Evolutionary conservation across 176 grass and related monocot species (phyloP), one percentile per base, ranked within the genome.

Genomic region (Metroxylon sagu): DNA sequence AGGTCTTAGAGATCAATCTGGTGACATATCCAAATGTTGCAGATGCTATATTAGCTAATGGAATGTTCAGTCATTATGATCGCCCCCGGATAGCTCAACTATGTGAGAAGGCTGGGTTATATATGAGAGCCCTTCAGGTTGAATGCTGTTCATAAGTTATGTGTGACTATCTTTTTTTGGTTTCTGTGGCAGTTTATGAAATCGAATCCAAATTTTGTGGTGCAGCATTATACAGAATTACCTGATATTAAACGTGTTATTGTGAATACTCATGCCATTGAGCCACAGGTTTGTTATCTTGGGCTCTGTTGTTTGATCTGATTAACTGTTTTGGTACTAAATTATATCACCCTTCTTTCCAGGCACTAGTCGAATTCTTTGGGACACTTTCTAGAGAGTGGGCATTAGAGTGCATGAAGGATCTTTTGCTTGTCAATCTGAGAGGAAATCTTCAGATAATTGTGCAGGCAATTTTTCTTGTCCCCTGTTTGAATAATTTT

Each of bases 381-480:
- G 87, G 93, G 50, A 92, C 93, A 26, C 60, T 98, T 59, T 89
- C 93, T 30, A 89, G 29, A 55, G 93, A 92, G 66, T 98, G 93
- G 93, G 93, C 93, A 53, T 30, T 98, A 28, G 93, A 98, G 73
- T 98, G 93, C 79, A 92, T 98, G 93, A 98, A 92, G 64, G 93
- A 92, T 52, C 93, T 98, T 78, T 81, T 98, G 18, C 54, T 92
- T 15, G 93, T 83, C 23, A 92, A 98, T 74, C 76, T 87, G 35
- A 85, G 87, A 80, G 93, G 87, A 54, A 98, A 98, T 78, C 82
- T 98, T 76, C 93, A 98, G 50, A 92, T 98, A 63, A 85, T 98
- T 79, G 93, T 98, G 64, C 87, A 92, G 93, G 93, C 85, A 85
- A 75, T 25, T 53, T 60, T 16, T 48, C 26, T 16, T 16, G 16